phyloP scores from a whole-genome alignment of 345 rosid genomes.

The Triadica sebifera region DNA sequence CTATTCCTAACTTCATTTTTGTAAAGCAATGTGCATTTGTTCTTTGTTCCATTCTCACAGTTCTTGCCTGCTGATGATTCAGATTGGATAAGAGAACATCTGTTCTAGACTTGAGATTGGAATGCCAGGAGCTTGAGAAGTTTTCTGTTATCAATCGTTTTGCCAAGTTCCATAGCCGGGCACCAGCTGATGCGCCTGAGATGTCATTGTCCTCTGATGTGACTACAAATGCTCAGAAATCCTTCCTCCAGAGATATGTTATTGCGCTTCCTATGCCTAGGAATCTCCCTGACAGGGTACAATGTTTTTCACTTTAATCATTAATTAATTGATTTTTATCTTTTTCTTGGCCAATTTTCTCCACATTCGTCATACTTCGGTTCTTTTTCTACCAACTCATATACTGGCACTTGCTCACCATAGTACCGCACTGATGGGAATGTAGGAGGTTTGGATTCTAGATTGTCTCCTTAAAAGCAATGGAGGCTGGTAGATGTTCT shows the following conservation, averaged over 20 bases:
- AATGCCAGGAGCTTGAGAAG: conserved; percentile 78
- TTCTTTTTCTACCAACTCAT: conserved; percentile 26
- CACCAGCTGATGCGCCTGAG: conserved; percentile 49
- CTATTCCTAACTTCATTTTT: not conserved
- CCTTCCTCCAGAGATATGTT: conserved; percentile 78
- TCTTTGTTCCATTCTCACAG: not conserved
- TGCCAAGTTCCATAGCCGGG: conserved; percentile 80
- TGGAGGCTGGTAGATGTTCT: conserved; percentile 40
- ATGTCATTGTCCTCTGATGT: conserved; percentile 45
- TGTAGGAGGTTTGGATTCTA: conserved; percentile 27
- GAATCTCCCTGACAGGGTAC: conserved; percentile 86
- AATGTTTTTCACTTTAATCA: conserved; percentile 82
- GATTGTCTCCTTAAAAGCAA: conserved; percentile 29
- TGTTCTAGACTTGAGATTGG: conserved; percentile 66
- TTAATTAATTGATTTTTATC: conserved; percentile 40
- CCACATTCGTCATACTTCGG: conserved; percentile 19
- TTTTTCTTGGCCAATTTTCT: conserved; percentile 29
- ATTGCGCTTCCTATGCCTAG: conserved; percentile 76
- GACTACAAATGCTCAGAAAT: conserved; percentile 39
- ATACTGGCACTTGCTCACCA: conserved; percentile 23
- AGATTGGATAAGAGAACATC: conserved; percentile 73
- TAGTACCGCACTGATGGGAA: conserved; percentile 32
- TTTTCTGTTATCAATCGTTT: conserved; percentile 83
- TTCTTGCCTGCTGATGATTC: conserved; percentile 26
- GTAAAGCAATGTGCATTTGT: not conserved